These are phyloP conservation scores for Tilletia indica DNA, from an alignment of 1,284 basidiomycete genomes.

Conservation along the genomic window DNA sequence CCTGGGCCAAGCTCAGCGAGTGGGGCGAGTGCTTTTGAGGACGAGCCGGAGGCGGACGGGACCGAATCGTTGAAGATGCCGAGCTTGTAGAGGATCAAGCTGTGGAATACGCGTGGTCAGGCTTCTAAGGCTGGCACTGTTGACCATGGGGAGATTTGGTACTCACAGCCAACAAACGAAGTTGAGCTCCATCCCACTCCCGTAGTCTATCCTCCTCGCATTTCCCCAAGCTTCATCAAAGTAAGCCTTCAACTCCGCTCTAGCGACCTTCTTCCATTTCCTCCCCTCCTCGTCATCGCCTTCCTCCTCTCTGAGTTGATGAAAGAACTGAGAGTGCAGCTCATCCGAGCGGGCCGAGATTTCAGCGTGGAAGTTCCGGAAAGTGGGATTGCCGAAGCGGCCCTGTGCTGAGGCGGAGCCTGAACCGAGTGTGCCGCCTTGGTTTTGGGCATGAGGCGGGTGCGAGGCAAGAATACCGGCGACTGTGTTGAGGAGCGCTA, in stretches of 20 bases:
- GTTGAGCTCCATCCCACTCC: conserved; percentile 98
- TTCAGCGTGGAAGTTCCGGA: conserved; percentile 84
- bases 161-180: conserved; percentile 94
- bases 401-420: conserved; percentile 71
- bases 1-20: not conserved
- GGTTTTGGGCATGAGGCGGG: conserved; percentile 55
- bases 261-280: conserved; percentile 22
- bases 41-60: not conserved
- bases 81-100: conserved; percentile 7
- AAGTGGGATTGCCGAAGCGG: conserved; percentile 95
- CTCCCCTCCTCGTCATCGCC: conserved; percentile 24
- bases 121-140: not conserved
- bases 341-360: conserved; percentile 65
- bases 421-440: conserved; percentile 70
- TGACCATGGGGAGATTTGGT: too few species aligned
- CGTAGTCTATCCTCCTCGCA: conserved; percentile 88
- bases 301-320: conserved; percentile 55
- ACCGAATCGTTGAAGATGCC: conserved; percentile 14
- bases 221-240: conserved; percentile 90
- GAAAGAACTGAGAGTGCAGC: conserved; percentile 28
- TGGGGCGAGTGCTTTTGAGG: not conserved
- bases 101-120: conserved; percentile 1
- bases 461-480: conserved; percentile 59
- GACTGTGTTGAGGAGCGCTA: conserved; percentile 36
- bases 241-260: conserved; percentile 64